Evolutionary conservation across 163 green algal species (phyloP), one percentile per base, ranked within the genome.

Genomic region (Chlamydomonas reinhardtii): DNA sequence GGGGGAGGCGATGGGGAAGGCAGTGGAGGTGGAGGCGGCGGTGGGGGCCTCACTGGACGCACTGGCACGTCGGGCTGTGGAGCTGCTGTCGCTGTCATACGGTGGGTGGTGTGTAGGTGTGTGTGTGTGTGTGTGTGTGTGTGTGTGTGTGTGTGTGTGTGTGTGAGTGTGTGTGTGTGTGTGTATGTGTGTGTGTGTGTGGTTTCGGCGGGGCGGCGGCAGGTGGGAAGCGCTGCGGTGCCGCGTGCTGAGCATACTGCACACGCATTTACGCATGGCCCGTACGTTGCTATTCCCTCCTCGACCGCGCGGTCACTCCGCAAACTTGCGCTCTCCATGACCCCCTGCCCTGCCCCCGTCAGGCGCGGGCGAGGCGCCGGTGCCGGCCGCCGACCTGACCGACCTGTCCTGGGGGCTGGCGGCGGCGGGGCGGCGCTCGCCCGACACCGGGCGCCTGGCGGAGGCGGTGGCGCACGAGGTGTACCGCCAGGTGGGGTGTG

Each of bases 401-500:
- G 80, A 86, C 25, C 54, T 73, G 65, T 70, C 70, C 15, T 86
- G 80, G 80, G 80, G 69, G 19, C 29, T 86, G 34, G 72, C 80
- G 19, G 56, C 62, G n/a, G 56, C 79, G n/a, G 34, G 56, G 2
- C 70, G 59, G 66, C 77, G 68, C 48, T 85, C 68, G 27, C 52
- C 54, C 24, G 70, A 74, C 14, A 73, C 82, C 22, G 72, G 61
- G 1, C 56, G 72, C 32, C 78, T 94, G 52, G 75, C 92, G 52
- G 89, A 94, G 25, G 76, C 64, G 0, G 48, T 95, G 5, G 92
- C 92, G 0, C 39, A 75, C 22, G 89, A 94, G 76, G 89, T 94
- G 66, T 90, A 89, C 62, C 83, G 87, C 35, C 86, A 94, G 83
- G 24, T 79, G 52, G 48, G 8, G 39, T 48, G 39, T 48, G 39